Percentiles rank a stretch among this genome's conserved stretches.
phyloP scores from a whole-genome alignment of 2,329 filamentous ascomycete species.

The Fusarium sp. region DNA sequence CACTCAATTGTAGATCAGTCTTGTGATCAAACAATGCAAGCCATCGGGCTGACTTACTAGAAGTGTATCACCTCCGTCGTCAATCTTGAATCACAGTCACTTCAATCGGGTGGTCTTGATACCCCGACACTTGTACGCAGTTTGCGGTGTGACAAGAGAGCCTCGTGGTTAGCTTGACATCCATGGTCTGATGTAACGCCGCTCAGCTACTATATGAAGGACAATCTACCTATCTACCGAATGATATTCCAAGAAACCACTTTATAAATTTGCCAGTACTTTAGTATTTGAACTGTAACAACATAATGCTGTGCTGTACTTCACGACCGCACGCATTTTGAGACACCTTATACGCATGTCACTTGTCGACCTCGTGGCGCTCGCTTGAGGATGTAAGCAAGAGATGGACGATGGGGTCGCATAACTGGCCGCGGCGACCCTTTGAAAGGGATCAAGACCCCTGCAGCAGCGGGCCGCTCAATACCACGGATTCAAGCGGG shows the following conservation, averaged over 20 bases:
- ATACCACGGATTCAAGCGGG: conserved; percentile 36
- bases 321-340: not conserved
- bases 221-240: conserved; percentile 8
- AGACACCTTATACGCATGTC: conserved; percentile 19
- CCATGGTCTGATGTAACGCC: conserved; percentile 43
- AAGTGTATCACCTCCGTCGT: conserved; percentile 10
- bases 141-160: conserved; percentile 43
- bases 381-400: conserved; percentile 9
- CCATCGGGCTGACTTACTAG: conserved; percentile 6
- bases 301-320: not conserved
- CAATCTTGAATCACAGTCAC: conserved; percentile 25
- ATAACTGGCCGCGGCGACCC: conserved; percentile 41
- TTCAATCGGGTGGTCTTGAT: conserved; percentile 6
- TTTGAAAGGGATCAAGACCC: conserved; percentile 37
- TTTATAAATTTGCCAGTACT: not conserved
- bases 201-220: conserved; percentile 16
- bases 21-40: conserved; percentile 20
- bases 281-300: too few species aligned
- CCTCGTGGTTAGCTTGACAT: conserved; percentile 39
- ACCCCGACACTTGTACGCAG: conserved; percentile 13
- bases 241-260: not conserved
- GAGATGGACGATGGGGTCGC: conserved; percentile 38
- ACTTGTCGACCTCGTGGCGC: conserved; percentile 29
- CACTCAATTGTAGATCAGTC: not conserved
- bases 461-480: conserved; percentile 47